Evolutionary conservation across 2,329 filamentous ascomycete genomes (phyloP).

Genomic region (Trichophyton rubrum): DNA sequence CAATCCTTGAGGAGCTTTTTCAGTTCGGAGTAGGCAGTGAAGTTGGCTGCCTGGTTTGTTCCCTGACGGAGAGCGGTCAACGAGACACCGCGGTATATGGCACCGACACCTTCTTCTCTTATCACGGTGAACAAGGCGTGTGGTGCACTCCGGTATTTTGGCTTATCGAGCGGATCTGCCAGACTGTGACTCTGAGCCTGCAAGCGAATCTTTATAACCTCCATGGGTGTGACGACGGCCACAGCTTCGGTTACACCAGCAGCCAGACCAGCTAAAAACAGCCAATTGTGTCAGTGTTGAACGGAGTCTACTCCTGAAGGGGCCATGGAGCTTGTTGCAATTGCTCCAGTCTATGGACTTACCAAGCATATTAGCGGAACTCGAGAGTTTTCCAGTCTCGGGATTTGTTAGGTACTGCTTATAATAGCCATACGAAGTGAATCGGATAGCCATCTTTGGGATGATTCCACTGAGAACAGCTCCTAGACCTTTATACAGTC

Average conservation of each 20-base stretch:
- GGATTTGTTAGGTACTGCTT: conserved; percentile 68
- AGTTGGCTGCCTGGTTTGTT: conserved; percentile 96
- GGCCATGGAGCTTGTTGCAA: neutral
- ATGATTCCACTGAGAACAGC: conserved; percentile 93
- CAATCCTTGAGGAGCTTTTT: conserved; percentile 61
- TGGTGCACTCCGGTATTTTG: conserved; percentile 93
- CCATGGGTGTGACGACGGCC: conserved; percentile 93
- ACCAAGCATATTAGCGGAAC: conserved; percentile 60
- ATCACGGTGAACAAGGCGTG: conserved; percentile 75
- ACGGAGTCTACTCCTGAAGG: neutral
- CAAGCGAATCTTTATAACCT: conserved; percentile 96
- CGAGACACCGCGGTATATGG: conserved; percentile 84
- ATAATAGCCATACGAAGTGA: conserved; percentile 93
- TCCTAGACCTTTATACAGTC: conserved; percentile 94
- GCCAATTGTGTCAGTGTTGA: conserved; percentile 7
- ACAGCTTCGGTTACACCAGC: conserved; percentile 96
- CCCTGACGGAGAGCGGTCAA: conserved; percentile 89
- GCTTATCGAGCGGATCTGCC: conserved; percentile 88
- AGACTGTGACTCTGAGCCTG: conserved; percentile 97
- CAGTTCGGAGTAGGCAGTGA: conserved; percentile 93
- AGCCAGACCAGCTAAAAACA: conserved; percentile 58
- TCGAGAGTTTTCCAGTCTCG: conserved; percentile 54
- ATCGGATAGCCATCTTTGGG: conserved; percentile 98
- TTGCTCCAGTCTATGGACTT: conserved; percentile 2
- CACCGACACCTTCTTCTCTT: conserved; percentile 75